These are phyloP conservation scores for Tilletia walkeri DNA, from an alignment of 1,284 basidiomycete species.

Conservation along the genomic window DNA sequence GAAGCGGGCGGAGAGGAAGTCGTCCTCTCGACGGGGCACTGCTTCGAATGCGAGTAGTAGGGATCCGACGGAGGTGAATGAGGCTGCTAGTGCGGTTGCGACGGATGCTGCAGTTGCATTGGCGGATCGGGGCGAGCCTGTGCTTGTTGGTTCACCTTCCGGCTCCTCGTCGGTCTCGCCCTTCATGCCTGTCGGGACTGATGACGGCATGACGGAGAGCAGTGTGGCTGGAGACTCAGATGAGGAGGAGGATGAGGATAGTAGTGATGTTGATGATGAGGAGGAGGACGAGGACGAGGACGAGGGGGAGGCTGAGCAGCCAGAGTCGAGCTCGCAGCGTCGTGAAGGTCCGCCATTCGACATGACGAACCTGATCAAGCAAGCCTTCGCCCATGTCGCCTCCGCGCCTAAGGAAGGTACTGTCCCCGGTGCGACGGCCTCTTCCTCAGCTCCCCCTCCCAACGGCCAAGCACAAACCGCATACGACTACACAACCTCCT, in stretches of 20 bases:
- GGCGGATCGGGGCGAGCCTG: constrained; percentile 12
- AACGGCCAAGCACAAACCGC: neutral
- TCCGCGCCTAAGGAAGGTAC: constrained; percentile 1
- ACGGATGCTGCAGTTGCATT: neutral
- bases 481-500: constrained; percentile 5
- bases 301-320: neutral
- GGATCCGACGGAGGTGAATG: neutral
- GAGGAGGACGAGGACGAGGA: constrained; percentile 13
- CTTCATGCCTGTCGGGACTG: neutral
- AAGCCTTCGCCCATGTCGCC: constrained; percentile 9
- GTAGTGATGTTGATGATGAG: neutral
- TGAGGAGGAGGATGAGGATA: constrained; percentile 2
- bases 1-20: neutral
- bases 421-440: neutral
- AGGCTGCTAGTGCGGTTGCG: neutral
- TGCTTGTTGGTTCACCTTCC: neutral
- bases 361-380: constrained; percentile 16
- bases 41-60: neutral
- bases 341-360: constrained; percentile 4
- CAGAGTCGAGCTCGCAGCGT: neutral
- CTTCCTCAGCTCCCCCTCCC: neutral
- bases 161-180: neutral
- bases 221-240: neutral
- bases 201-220: neutral
- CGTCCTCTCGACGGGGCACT: neutral